phyloP scores from a whole-genome alignment of 805 yeast genomes.

The Saccharomycopsis fermentans region DNA sequence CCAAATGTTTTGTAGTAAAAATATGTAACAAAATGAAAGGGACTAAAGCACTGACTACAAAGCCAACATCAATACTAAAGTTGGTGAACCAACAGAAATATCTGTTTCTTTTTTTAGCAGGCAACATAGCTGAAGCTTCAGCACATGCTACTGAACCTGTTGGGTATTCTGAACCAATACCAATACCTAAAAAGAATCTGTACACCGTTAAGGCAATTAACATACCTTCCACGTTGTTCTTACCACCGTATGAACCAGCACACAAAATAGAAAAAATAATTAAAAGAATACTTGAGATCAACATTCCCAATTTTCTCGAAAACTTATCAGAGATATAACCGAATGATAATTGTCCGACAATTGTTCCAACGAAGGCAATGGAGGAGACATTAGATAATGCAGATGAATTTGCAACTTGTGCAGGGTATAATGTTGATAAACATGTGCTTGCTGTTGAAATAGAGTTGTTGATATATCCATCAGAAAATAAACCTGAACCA shows the following conservation, averaged over 20 bases:
- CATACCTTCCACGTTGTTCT: constrained; percentile 60
- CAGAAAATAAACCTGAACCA: constrained; percentile 90
- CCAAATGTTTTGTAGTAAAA: constrained; percentile 57
- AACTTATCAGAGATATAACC: constrained; percentile 74
- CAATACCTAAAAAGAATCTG: constrained; percentile 81
- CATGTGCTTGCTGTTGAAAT: constrained; percentile 70
- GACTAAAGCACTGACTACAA: constrained; percentile 73
- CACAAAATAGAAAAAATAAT: constrained; percentile 69
- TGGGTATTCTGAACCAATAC: constrained; percentile 93
- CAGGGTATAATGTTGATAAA: constrained; percentile 55
- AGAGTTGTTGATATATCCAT: constrained; percentile 85
- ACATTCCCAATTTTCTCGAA: constrained; percentile 78
- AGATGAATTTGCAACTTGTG: constrained; percentile 45
- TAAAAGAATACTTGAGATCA: constrained; percentile 63
- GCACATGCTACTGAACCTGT: constrained; percentile 91
- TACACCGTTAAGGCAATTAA: constrained; percentile 75
- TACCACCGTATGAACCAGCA: constrained; percentile 80
- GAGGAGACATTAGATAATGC: constrained; percentile 78
- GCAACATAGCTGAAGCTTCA: constrained; percentile 72
- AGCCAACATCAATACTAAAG: constrained; percentile 78
- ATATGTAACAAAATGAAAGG: constrained; percentile 84
- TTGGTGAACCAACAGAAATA: constrained; percentile 87
- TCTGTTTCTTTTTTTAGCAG: constrained; percentile 79
- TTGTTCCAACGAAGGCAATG: constrained; percentile 87
- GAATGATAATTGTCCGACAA: constrained; percentile 72